phyloP scores from a whole-genome alignment of 2,329 filamentous ascomycete genomes.

The Diaporthe batatas region DNA sequence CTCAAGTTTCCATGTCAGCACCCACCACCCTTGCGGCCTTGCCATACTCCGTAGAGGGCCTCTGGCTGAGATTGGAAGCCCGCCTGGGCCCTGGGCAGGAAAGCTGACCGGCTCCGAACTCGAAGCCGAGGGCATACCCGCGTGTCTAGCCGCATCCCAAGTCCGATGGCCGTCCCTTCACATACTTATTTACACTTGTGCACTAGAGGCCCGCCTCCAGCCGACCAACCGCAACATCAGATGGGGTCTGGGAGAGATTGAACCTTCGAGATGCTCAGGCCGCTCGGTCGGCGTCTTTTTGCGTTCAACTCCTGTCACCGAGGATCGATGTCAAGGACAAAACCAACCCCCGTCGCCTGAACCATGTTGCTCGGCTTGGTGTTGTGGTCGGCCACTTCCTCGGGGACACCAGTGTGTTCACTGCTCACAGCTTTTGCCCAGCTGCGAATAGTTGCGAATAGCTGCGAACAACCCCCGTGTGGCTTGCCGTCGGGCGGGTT shows the following conservation, averaged over 20 bases:
- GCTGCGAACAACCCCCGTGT: not conserved
- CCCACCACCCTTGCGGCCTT: not conserved
- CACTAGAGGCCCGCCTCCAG: not conserved
- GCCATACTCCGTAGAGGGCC: not conserved
- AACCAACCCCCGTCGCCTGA: not conserved
- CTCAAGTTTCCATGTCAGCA: not conserved
- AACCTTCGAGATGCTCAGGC: constrained; percentile 21
- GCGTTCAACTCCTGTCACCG: not conserved
- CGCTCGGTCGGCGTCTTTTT: constrained; percentile 14
- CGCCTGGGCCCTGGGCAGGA: not conserved
- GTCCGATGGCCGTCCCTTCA: not conserved
- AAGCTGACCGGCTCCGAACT: constrained; percentile 28
- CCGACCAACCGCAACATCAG: constrained; percentile 23
- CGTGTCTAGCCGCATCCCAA: constrained; percentile 16
- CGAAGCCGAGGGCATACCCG: constrained; percentile 12
- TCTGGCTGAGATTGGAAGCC: not conserved
- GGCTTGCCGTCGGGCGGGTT: not conserved
- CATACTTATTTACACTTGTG: too few relatives aligned
- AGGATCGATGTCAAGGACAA: not conserved
- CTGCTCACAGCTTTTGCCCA: too few relatives aligned
- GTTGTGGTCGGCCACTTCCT: not conserved
- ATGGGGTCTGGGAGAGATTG: constrained; percentile 30
- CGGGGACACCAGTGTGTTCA: not conserved
- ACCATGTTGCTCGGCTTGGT: not conserved
- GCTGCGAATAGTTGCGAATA: too few relatives aligned